phyloP scores from a whole-genome alignment of 805 yeast genomes.

The Ogataea sp. region DNA sequence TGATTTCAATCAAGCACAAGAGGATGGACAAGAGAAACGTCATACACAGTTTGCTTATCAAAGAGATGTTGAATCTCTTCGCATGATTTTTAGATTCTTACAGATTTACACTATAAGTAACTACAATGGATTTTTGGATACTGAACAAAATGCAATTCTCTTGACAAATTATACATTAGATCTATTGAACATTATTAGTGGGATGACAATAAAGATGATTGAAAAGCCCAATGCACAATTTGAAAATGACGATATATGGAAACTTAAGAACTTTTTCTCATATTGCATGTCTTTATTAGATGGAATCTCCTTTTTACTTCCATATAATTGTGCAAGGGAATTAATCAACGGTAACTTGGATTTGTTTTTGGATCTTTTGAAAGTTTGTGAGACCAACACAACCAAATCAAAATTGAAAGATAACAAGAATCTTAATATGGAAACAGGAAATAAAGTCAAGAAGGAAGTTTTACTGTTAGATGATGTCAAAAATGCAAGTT shows the following conservation, averaged over 20 bases:
- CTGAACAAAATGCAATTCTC: background rate
- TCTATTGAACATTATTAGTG: background rate
- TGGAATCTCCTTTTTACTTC: constrained; percentile 31
- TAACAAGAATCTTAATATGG: background rate
- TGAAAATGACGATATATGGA: constrained; percentile 6
- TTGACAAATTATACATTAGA: background rate
- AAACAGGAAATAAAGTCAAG: constrained; percentile 3
- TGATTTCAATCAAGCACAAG: background rate
- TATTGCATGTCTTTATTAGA: constrained; percentile 26
- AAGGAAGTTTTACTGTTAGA: too few species aligned
- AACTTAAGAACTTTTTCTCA: too few species aligned
- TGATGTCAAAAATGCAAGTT: too few species aligned
- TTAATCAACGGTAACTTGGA: constrained; percentile 33
- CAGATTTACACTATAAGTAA: background rate
- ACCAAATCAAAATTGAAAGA: constrained; percentile 26
- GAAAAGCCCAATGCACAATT: background rate
- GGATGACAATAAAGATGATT: background rate
- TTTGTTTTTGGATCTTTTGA: constrained; percentile 28
- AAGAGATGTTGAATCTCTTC: background rate
- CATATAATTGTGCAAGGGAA: constrained; percentile 31
- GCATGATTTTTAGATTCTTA: background rate
- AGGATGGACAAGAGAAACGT: background rate
- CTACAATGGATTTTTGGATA: background rate
- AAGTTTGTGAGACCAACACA: constrained; percentile 33
- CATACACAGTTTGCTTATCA: background rate